These are phyloP conservation scores for Omphalotus olearius DNA, from an alignment of 1,284 basidiomycete genomes.

Conservation along the genomic window DNA sequence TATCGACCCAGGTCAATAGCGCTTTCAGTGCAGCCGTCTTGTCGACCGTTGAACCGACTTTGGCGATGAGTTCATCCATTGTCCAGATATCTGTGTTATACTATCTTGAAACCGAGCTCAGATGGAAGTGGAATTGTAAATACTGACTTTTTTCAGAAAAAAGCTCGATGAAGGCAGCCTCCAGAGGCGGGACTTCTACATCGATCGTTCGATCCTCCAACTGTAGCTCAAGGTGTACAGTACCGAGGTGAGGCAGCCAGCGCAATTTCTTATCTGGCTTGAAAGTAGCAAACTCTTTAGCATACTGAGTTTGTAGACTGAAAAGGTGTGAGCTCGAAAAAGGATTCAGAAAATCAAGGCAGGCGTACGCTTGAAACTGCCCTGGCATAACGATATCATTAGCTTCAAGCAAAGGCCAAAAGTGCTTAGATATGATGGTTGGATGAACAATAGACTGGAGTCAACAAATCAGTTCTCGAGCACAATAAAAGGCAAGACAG, in stretches of 20 bases:
- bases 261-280: constrained; percentile 88
- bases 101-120: background rate
- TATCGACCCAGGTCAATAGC: constrained; percentile 78
- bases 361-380: constrained; percentile 69
- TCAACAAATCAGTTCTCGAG: background rate
- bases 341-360: constrained; percentile 1
- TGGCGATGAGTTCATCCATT: constrained; percentile 58
- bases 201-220: constrained; percentile 74
- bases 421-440: constrained; percentile 86
- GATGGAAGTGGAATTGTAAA: background rate
- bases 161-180: constrained; percentile 85
- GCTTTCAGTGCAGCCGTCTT: constrained; percentile 64
- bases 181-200: constrained; percentile 79
- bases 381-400: constrained; percentile 77
- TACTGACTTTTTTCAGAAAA: constrained; percentile 68
- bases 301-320: constrained; percentile 75
- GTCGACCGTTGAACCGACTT: constrained; percentile 59
- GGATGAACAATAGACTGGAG: constrained; percentile 73
- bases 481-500: background rate
- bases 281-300: constrained; percentile 70
- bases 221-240: constrained; percentile 73
- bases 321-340: background rate
- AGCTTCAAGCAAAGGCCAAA: constrained; percentile 84
- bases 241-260: constrained; percentile 86
- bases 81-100: constrained; percentile 57